These are phyloP conservation scores for Smallanthus sonchifolius DNA, from an alignment of 129 eudicot genomes.

Conservation along the genomic window DNA sequence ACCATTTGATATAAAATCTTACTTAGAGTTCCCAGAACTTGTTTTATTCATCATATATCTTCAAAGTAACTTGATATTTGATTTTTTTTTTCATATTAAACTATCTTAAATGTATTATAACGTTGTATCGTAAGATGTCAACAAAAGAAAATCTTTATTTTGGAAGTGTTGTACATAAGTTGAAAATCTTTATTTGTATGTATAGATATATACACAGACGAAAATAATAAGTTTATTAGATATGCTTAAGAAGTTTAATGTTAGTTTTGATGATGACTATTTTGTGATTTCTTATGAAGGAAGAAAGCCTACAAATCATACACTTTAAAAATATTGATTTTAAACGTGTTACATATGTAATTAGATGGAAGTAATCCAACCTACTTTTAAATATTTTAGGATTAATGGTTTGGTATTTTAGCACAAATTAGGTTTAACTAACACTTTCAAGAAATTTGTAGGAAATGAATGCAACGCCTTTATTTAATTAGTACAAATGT, in stretches of 20 bases:
- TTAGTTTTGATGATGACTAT: neutral
- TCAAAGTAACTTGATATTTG: neutral
- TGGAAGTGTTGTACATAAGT: neutral
- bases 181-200: neutral
- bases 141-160: neutral
- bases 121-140: neutral
- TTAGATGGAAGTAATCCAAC: neutral
- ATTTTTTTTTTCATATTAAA: too few relatives aligned
- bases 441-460: neutral
- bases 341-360: neutral
- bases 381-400: conserved; percentile 8
- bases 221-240: too few relatives aligned
- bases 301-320: neutral
- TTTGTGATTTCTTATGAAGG: neutral
- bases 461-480: neutral
- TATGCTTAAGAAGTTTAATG: neutral
- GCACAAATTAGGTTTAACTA: neutral
- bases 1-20: too few relatives aligned
- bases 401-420: neutral
- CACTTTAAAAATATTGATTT: neutral
- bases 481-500: neutral
- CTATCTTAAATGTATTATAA: neutral
- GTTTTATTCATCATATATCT: too few relatives aligned
- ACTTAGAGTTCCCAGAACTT: too few relatives aligned
- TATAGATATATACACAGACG: too few relatives aligned